Conservation (phyloP, 1,139 yeast species). For the Suhomyces guaymorum region DNA sequence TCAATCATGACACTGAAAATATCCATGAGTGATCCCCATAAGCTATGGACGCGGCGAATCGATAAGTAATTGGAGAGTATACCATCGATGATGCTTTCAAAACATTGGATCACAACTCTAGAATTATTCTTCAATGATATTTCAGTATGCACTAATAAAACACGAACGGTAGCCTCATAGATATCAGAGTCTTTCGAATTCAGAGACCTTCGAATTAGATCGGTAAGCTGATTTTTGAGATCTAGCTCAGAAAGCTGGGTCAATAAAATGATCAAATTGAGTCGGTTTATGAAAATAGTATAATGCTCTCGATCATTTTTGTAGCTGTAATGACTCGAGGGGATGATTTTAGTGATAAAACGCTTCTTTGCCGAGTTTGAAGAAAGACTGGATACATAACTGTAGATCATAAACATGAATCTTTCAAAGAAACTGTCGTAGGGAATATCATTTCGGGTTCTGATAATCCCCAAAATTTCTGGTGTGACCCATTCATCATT, state of each 20-base stretch:
- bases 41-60: conserved; percentile 8
- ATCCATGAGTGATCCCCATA: conserved; percentile 9
- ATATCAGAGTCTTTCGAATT: conserved; percentile 29
- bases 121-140: conserved; percentile 18
- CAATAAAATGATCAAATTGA: conserved; percentile 38
- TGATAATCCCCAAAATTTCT: conserved; percentile 26
- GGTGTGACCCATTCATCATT: conserved; percentile 34
- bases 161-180: conserved; percentile 27
- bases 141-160: conserved; percentile 25
- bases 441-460: conserved; percentile 37
- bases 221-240: conserved; percentile 31
- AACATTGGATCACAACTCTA: conserved; percentile 26
- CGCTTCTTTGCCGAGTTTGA: conserved; percentile 31
- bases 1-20: conserved; percentile 1
- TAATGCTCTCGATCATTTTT: conserved; percentile 26
- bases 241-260: conserved; percentile 38
- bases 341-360: conserved; percentile 38
- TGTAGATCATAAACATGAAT: conserved; percentile 39
- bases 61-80: conserved; percentile 6
- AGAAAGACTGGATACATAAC: conserved; percentile 34
- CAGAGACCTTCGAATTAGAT: conserved; percentile 27
- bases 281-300: conserved; percentile 39
- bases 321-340: conserved; percentile 40
- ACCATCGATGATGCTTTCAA: conserved; percentile 16
- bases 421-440: conserved; percentile 37